Evolutionary conservation across 2,329 filamentous ascomycete genomes (phyloP).

Genomic region (Pestalotiopsis sp.): DNA sequence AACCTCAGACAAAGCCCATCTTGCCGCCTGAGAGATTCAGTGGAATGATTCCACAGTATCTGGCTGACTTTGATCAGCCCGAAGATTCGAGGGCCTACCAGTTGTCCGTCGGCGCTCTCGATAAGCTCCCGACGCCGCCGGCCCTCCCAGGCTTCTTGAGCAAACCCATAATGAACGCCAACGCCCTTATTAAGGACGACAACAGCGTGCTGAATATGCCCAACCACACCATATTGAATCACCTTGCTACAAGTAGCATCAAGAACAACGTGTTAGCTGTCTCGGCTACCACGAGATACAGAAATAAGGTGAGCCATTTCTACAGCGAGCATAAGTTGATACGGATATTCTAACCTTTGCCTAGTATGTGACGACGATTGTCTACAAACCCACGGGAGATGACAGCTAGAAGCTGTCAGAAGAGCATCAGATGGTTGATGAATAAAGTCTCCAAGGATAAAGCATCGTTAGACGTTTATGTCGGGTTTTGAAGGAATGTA

Average conservation of each 20-base stretch:
- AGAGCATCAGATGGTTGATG: background rate
- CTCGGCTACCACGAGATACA: constrained; percentile 96
- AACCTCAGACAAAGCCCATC: constrained; percentile 57
- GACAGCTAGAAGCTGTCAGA: constrained; percentile 34
- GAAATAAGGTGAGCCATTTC: constrained; percentile 72
- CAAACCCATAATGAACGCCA: constrained; percentile 92
- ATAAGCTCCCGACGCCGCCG: constrained; percentile 81
- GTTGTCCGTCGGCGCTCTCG: constrained; percentile 73
- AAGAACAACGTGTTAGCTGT: constrained; percentile 95
- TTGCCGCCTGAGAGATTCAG: constrained; percentile 66
- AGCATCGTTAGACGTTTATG: background rate
- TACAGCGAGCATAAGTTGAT: background rate
- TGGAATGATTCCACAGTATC: constrained; percentile 77
- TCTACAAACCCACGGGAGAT: constrained; percentile 88
- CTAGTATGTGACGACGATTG: constrained; percentile 95
- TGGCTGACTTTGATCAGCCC: constrained; percentile 83
- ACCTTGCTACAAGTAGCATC: constrained; percentile 96
- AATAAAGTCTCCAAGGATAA: background rate
- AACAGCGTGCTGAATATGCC: constrained; percentile 96
- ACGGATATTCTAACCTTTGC: background rate
- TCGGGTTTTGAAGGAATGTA: background rate
- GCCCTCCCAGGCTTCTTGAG: constrained; percentile 86
- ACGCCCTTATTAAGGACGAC: constrained; percentile 93
- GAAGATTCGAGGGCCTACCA: constrained; percentile 78
- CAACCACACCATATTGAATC: constrained; percentile 95